These are phyloP conservation scores for Nematocida ironsii DNA, from an alignment of 371 early-diverging fungal genomes.

Conservation along the genomic window DNA sequence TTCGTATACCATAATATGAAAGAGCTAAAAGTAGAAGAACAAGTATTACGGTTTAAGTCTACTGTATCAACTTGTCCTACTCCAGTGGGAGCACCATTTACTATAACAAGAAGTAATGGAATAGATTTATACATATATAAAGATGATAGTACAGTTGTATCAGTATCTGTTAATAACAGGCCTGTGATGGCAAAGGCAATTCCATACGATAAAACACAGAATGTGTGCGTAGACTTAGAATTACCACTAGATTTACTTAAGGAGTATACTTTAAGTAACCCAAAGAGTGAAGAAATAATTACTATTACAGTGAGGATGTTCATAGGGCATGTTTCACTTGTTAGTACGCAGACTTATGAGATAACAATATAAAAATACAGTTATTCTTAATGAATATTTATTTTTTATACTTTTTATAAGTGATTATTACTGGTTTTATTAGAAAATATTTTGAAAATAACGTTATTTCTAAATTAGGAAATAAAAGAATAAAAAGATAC, in stretches of 20 bases:
- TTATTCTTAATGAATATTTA: not conserved
- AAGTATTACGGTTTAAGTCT: constrained; percentile 2
- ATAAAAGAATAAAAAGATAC: not conserved
- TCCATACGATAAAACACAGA: not conserved
- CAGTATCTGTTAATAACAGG: constrained; percentile 3
- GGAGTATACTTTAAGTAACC: not conserved
- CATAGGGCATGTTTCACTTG: constrained; percentile 9
- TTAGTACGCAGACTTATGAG: not conserved
- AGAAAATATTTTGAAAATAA: not conserved
- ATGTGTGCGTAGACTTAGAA: not conserved
- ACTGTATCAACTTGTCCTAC: not conserved
- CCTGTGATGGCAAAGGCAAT: not conserved
- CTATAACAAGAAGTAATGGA: not conserved
- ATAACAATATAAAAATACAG: not conserved
- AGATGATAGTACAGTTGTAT: constrained; percentile 7
- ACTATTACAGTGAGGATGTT: constrained; percentile 5
- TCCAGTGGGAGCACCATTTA: not conserved
- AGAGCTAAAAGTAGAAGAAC: not conserved
- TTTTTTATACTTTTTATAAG: not conserved
- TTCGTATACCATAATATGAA: constrained; percentile 2
- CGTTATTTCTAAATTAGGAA: not conserved
- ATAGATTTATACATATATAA: constrained; percentile 2
- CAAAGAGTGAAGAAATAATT: not conserved
- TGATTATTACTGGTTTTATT: too few species aligned
- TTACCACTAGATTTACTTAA: not conserved